phyloP scores from a whole-genome alignment of 495 filamentous ascomycete species.

The Aspergillus olivimuriae region DNA sequence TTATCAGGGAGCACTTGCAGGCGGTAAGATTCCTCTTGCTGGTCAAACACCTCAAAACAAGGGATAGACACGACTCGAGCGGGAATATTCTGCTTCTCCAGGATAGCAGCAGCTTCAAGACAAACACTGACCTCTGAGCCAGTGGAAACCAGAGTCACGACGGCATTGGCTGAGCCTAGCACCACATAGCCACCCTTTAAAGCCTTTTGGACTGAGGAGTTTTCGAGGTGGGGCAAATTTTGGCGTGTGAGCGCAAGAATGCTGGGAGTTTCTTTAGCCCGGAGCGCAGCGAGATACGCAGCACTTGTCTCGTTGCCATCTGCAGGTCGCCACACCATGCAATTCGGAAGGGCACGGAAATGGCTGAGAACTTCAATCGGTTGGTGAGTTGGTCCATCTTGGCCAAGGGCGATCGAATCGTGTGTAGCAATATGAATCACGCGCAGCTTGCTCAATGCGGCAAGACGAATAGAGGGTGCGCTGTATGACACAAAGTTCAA shows the following conservation, averaged over 20 bases:
- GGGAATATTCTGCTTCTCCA: not conserved
- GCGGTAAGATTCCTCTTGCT: not conserved
- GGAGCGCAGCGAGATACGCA: constrained; percentile 37
- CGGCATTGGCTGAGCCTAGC: constrained; percentile 12
- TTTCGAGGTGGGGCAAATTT: constrained; percentile 11
- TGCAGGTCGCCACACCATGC: constrained; percentile 41
- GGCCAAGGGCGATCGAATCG: constrained; percentile 42
- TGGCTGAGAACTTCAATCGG: constrained; percentile 42
- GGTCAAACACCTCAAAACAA: not conserved
- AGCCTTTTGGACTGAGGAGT: constrained; percentile 20
- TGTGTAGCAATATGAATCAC: constrained; percentile 49
- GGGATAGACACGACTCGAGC: constrained; percentile 12
- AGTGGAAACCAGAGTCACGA: constrained; percentile 29
- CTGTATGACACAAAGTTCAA: constrained; percentile 14
- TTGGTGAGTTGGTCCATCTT: constrained; percentile 51
- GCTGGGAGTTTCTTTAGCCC: constrained; percentile 18
- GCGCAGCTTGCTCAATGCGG: constrained; percentile 39
- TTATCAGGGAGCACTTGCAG: not conserved
- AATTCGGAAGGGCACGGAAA: constrained; percentile 47
- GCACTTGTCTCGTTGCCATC: constrained; percentile 44
- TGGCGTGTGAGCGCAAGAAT: constrained; percentile 33
- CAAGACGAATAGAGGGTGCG: constrained; percentile 45
- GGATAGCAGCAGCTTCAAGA: constrained; percentile 18
- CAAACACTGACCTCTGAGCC: constrained; percentile 20
- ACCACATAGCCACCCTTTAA: constrained; percentile 32